Percentiles rank a stretch among this genome's conserved stretches.
These are phyloP conservation scores for Hydrangea macrophylla DNA, from an alignment of 148 eudicot species.

Conservation along the genomic window DNA sequence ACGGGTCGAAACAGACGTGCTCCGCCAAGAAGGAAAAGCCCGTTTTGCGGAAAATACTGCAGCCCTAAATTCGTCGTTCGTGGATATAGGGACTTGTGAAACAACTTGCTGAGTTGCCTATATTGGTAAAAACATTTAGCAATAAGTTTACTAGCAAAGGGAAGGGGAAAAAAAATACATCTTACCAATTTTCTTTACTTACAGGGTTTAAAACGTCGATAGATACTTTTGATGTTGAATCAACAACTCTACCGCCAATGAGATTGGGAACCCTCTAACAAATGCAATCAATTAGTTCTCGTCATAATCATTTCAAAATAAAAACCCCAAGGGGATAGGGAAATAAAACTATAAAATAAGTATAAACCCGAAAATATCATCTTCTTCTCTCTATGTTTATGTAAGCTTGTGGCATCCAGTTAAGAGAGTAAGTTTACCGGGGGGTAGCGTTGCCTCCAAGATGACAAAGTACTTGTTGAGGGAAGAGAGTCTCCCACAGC, in stretches of 20 bases:
- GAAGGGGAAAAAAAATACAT: not conserved
- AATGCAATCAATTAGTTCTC: not conserved
- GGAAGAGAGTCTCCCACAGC: constrained; percentile 34
- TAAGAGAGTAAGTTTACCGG: constrained; percentile 28
- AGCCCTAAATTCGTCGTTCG: constrained; percentile 58
- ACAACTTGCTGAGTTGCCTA: constrained; percentile 80
- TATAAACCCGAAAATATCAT: not conserved
- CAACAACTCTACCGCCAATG: constrained; percentile 60
- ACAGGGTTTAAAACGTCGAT: constrained; percentile 70
- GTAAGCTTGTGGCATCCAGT: constrained; percentile 1
- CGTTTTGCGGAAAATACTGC: constrained; percentile 65
- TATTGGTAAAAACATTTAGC: constrained; percentile 10
- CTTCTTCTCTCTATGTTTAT: not conserved
- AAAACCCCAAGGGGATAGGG: not conserved
- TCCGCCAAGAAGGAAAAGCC: constrained; percentile 62
- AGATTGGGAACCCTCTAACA: constrained; percentile 53
- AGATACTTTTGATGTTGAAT: constrained; percentile 41
- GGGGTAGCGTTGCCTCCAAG: constrained; percentile 46
- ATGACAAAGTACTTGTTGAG: constrained; percentile 39
- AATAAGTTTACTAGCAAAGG: not conserved
- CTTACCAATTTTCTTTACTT: constrained; percentile 20
- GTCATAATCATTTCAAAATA: not conserved
- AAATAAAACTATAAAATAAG: not conserved
- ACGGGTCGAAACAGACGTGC: constrained; percentile 48
- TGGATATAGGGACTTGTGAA: constrained; percentile 64